Percentiles rank a stretch among this genome's conserved stretches.
Conservation (phyloP, 139 green algal genomes). For the Chlamydomonas sphaeroides region DNA sequence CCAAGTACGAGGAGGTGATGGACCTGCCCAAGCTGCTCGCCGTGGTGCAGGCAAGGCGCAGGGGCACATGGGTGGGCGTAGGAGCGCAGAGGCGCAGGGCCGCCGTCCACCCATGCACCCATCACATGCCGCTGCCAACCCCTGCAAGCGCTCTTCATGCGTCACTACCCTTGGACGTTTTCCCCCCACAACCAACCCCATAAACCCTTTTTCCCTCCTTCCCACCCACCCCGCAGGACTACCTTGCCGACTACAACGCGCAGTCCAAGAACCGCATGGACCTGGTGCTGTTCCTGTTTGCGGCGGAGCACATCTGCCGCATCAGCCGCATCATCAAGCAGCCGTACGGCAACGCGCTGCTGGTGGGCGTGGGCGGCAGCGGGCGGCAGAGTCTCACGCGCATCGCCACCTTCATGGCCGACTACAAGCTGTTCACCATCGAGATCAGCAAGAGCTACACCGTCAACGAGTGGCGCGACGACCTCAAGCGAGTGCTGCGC, state of each 20-base stretch:
- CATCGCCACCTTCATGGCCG: conserved; percentile 75
- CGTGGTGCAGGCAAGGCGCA: conserved; percentile 44
- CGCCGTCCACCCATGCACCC: background rate
- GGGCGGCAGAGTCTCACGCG: conserved; percentile 71
- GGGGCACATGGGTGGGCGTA: background rate
- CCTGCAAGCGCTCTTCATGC: too few relatives aligned
- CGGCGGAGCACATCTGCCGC: conserved; percentile 77
- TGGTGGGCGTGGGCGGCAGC: conserved; percentile 62
- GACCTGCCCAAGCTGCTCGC: conserved; percentile 59
- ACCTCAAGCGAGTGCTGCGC: conserved; percentile 73
- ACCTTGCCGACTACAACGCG: conserved; percentile 77
- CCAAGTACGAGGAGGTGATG: conserved; percentile 69
- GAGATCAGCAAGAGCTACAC: conserved; percentile 79
- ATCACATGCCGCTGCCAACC: background rate
- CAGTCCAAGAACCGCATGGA: conserved; percentile 71
- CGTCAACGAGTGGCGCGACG: conserved; percentile 73
- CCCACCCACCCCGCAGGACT: conserved; percentile 54
- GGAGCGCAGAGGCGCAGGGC: too few relatives aligned
- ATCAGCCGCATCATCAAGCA: conserved; percentile 80
- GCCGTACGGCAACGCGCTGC: conserved; percentile 77
- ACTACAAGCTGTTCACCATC: conserved; percentile 69
- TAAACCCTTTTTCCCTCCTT: background rate
- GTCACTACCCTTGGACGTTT: background rate
- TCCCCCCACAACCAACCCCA: background rate
- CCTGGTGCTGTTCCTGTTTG: conserved; percentile 67